Base-by-base conservation (phyloP, 768 basidiomycete genomes). In the Dendrothele bispora region DNA sequence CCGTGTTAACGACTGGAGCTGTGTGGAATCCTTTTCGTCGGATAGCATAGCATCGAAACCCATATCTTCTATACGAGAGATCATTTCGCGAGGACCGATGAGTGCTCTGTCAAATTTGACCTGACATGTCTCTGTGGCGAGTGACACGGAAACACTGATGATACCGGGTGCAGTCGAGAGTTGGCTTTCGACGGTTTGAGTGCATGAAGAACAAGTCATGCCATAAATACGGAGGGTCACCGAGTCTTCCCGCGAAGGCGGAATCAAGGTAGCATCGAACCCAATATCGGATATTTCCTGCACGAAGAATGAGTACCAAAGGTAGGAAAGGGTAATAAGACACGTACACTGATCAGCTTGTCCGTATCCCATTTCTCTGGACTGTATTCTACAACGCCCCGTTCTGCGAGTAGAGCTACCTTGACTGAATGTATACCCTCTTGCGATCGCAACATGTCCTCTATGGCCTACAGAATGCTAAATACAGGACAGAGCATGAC, bases 401-500 rank as follows among this genome's bases (percentile, higher is more conserved):
- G 84, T 65, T 99, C 95, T 11, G 97, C 92, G 21, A 99, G 78
- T n/a, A 99, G 78, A 20, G 95, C 95, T n/a, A 99, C 94, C 61
- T 93, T 92, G 51, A 97, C 70, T 10, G 86, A 89, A 51, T 83
- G 69, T 42, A 99, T 94, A n/a, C 97, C 97, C n/a, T 82, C 70
- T 63, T 95, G 91, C 15, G 73, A 74, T 59, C 84, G 74, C 18
- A 95, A 78, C 74, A 88, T 87, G 32, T 84, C 82, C 62, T 95
- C 93, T 48, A 95, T 94, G 12, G 88, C 82, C 86, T 91, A 52
- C 2, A 25, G 46, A 20, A 36, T 18, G 28, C 29, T 20, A 26
- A 27, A 27, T 14, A 21, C 14, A n/a, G 22, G 1, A 39, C 4
- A 37, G 26, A 6, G 10, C 6, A 29, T 6, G 18, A 15, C 46